These are phyloP conservation scores for Lenzites betulinus DNA, from an alignment of 768 basidiomycete genomes.

Conservation along the genomic window DNA sequence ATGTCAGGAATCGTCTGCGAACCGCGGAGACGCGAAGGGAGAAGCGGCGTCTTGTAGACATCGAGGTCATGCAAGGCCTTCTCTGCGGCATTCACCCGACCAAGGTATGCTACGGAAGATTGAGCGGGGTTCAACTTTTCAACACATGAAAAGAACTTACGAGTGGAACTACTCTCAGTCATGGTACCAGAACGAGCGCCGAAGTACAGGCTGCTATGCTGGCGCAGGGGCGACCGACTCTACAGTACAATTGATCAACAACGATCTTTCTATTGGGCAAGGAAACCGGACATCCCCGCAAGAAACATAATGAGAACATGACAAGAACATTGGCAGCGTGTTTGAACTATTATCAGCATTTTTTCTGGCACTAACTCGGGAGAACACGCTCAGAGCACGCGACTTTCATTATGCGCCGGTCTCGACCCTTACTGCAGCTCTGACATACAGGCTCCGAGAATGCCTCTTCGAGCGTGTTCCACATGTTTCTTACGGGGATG, in stretches of 20 bases:
- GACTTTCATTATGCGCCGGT: background rate
- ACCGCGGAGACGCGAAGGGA: constrained; percentile 60
- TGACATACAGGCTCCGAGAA: background rate
- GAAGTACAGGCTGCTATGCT: constrained; percentile 18
- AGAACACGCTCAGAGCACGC: constrained; percentile 3
- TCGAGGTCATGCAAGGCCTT: constrained; percentile 71
- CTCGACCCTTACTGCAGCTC: background rate
- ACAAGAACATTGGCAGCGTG: constrained; percentile 6
- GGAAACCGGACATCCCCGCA: background rate
- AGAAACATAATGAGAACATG: background rate
- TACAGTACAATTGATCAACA: background rate
- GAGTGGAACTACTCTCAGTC: constrained; percentile 6
- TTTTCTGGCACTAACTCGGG: constrained; percentile 20
- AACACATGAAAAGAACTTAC: background rate
- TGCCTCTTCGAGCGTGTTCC: background rate
- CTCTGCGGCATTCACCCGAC: constrained; percentile 57
- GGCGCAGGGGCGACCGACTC: constrained; percentile 20
- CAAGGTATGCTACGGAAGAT: constrained; percentile 9
- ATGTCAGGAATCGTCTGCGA: constrained; percentile 56
- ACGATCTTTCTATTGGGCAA: too few relatives aligned
- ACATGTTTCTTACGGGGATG: background rate
- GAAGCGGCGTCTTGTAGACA: constrained; percentile 75
- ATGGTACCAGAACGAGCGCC: constrained; percentile 14
- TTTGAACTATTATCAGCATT: constrained; percentile 33
- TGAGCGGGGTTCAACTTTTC: background rate